Conservation (phyloP, 2,329 filamentous ascomycete species). For the Paraconiothyrium sp. region DNA sequence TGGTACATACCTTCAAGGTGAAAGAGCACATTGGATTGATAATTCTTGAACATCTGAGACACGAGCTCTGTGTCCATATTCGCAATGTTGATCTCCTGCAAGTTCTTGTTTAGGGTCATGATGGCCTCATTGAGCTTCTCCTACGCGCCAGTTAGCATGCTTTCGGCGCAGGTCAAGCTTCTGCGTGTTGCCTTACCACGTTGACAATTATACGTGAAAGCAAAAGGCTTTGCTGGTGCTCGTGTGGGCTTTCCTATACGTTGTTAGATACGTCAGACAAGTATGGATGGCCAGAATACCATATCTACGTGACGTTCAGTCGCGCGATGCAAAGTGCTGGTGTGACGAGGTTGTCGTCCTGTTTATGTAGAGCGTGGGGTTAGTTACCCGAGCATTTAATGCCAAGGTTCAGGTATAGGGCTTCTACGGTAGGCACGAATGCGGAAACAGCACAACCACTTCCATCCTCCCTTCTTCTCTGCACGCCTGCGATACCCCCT, state of each 20-base stretch:
- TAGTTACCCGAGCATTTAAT: constrained; percentile 39
- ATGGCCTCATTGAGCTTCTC: constrained; percentile 98
- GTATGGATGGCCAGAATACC: constrained; percentile 28
- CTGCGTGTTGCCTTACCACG: constrained; percentile 72
- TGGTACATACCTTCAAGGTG: constrained; percentile 83
- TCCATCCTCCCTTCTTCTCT: not conserved
- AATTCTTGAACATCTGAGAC: constrained; percentile 99
- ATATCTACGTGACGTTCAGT: constrained; percentile 26
- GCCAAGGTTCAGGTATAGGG: constrained; percentile 27
- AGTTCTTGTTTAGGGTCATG: constrained; percentile 88
- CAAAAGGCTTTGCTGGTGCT: constrained; percentile 94
- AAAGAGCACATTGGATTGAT: constrained; percentile 96
- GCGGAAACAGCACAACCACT: not conserved
- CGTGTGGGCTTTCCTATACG: constrained; percentile 87
- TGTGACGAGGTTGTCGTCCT: not conserved
- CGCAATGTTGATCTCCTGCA: constrained; percentile 96
- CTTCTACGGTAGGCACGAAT: constrained; percentile 11
- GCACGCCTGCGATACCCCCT: not conserved
- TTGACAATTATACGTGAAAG: constrained; percentile 97
- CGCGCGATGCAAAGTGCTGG: constrained; percentile 6
- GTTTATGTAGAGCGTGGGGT: constrained; percentile 30
- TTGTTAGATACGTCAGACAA: constrained; percentile 22
- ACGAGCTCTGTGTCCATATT: constrained; percentile 99
- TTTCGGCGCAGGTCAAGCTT: not conserved
- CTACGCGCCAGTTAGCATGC: constrained; percentile 57